Evolutionary conservation across 306 rosid species (phyloP), one percentile per base, ranked within the genome.

Genomic region (Fragaria iinumae): DNA sequence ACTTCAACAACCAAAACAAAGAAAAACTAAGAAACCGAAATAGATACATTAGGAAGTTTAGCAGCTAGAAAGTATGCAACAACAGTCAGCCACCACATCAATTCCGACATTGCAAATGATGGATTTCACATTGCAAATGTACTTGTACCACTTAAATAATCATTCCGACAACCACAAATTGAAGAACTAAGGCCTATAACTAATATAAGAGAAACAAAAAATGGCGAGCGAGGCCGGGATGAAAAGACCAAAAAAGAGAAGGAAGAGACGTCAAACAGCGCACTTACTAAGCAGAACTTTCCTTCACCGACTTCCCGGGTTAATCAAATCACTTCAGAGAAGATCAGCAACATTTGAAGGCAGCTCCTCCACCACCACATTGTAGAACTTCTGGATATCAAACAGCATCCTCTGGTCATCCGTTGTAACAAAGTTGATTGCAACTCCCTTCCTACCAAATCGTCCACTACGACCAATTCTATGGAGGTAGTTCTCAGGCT

Each of bases 401-500:
- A 17, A 80, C 82, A 89, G 83, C 96, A 89, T 91, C 82, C 84
- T 81, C 29, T 83, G 92, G 70, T 91, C 96, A 5, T 91, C 93
- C 68, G 36, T 80, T 0, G 90, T 87, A 50, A 91, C 88, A 55
- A 89, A 91, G 87, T 91, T 91, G 81, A 91, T 91, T 68, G 96
- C 96, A 38, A 91, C 93, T 81, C 96, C 96, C 71, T 91, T 91
- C 82, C 96, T 91, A 9, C 93, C 96, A 74, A 91, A 91, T 80
- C 96, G 81, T 36, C 96, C 96, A 82, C 96, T 91, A 78, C 96
- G 96, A 34, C 96, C 96, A 50, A 89, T 91, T 69, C 96, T 90
- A 41, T 91, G 96, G 63, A 91, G 96, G 73, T 91, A 91, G 85
- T 91, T 91, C 91, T 89, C 96, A 2, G 96, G 93, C 88, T 91